A percentile compares a stretch with the other conserved stretches of the same genome.
Conservation (phyloP, 1,139 yeast genomes). For the Martiniozyma asiatica region DNA sequence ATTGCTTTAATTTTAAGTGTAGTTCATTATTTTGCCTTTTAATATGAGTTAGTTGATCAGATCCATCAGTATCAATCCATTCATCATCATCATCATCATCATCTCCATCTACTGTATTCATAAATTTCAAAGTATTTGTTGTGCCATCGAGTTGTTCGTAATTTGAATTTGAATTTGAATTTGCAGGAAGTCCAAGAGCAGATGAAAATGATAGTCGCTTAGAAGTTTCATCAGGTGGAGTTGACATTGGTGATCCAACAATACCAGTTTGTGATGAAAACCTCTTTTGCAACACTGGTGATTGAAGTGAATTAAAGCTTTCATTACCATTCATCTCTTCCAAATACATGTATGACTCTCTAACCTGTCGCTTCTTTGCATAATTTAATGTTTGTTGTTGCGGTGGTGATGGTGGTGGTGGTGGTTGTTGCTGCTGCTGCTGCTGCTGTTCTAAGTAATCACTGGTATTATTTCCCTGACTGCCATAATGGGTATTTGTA, state of each 20-base stretch:
- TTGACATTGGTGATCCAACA: conserved; percentile 11
- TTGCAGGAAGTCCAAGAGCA: conserved; percentile 7
- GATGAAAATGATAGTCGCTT: conserved; percentile 8
- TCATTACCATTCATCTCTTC: conserved; percentile 2
- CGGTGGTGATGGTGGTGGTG: background rate
- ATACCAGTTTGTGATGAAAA: conserved; percentile 8
- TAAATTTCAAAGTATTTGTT: background rate
- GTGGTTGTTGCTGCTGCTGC: conserved; percentile 1
- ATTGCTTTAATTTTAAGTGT: conserved; percentile 10
- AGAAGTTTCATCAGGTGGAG: conserved; percentile 6
- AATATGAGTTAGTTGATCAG: conserved; percentile 5
- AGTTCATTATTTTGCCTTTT: conserved; percentile 10
- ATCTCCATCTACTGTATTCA: conserved; percentile 6
- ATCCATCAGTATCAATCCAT: conserved; percentile 8
- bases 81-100: conserved; percentile 8
- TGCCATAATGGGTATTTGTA: no score
- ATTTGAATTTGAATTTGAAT: background rate
- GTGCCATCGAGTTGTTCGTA: conserved; percentile 1
- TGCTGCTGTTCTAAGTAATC: background rate
- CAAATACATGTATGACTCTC: conserved; percentile 12
- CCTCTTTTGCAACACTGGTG: conserved; percentile 4
- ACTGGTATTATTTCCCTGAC: no score
- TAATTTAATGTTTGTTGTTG: background rate
- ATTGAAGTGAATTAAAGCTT: background rate
- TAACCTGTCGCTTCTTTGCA: conserved; percentile 4